Percentiles rank a stretch among this genome's conserved stretches.
Conservation (phyloP, 2,329 filamentous ascomycete species). For the Epichloe hybrida region DNA sequence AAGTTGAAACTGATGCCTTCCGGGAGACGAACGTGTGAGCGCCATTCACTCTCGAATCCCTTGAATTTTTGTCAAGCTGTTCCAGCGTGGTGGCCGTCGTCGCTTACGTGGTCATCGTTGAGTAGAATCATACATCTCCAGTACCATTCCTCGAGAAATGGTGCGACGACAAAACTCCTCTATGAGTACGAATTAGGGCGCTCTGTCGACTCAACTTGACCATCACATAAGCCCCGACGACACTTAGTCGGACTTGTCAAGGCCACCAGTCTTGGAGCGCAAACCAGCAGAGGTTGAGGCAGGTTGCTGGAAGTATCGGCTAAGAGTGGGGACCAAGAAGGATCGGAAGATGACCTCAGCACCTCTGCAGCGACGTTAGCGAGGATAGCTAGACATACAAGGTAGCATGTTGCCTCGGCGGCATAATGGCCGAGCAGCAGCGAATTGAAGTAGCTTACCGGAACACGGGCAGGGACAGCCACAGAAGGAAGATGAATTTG, state of each 20-base stretch:
- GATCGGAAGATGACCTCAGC: conserved; percentile 95
- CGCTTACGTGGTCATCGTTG: neutral
- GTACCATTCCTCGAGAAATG: neutral
- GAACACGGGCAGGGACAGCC: conserved; percentile 93
- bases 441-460: conserved; percentile 43
- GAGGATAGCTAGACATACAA: neutral
- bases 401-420: neutral
- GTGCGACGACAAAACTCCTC: neutral
- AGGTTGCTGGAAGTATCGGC: conserved; percentile 68
- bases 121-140: neutral
- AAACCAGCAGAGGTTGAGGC: conserved; percentile 74
- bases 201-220: neutral
- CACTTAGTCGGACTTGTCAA: conserved; percentile 53
- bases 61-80: neutral
- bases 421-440: neutral
- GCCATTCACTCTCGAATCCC: neutral
- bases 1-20: neutral
- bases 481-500: conserved; percentile 96
- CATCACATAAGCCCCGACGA: conserved; percentile 1
- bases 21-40: neutral
- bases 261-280: conserved; percentile 72
- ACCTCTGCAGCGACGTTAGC: conserved; percentile 43
- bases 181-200: neutral
- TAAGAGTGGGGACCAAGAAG: conserved; percentile 80
- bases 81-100: neutral